Evolutionary conservation across 2,329 filamentous ascomycete genomes (phyloP), one percentile per base, ranked within the genome.

Genomic region (Fusarium sterilihyphosum): DNA sequence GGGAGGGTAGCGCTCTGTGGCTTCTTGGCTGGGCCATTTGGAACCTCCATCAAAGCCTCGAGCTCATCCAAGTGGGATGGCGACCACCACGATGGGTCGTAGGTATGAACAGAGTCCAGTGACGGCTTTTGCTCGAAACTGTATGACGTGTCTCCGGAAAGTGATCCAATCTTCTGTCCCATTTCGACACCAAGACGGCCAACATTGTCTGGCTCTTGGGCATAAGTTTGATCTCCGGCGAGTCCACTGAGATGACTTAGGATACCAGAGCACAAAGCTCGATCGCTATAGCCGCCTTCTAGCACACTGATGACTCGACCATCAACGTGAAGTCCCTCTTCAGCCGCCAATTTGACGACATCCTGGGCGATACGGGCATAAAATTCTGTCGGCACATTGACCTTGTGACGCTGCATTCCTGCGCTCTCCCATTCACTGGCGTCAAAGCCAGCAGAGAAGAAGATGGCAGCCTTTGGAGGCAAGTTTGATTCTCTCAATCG

Each of bases 321-420:
- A 33, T 97, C 92, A 4, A 94, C 93, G 35, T 89, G 88, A 4
- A 94, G 89, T 5, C 89, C 93, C 77, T 94, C 91, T 80, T 98
- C 95, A 46, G 93, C 89, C 1, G 97, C 93, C 67, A 99, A 86
- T 54, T 89, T 91, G 20, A 97, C 92, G 7, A 98, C 90, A 79
- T 99, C 96, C 50, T 92, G 89, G 0, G 96, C 96, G 73, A 99
- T 93, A 3, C 93, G 91, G 56, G 96, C 96, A 80, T 98, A 99
- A 81, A 99, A 99, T 61, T 96, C 94, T 0, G 96, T 99, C 0
- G 96, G 96, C 5, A 99, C 96, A 79, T 98, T 98, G 78, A 98
- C 95, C 66, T 93, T 92, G 82, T 99, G 96, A 53, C 96, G 90
- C 83, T 99, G 96, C 96, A 99, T 99, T 7, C 94, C 94, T 8